These are phyloP conservation scores for Morella rubra DNA, from an alignment of 306 rosid genomes.

Conservation along the genomic window DNA sequence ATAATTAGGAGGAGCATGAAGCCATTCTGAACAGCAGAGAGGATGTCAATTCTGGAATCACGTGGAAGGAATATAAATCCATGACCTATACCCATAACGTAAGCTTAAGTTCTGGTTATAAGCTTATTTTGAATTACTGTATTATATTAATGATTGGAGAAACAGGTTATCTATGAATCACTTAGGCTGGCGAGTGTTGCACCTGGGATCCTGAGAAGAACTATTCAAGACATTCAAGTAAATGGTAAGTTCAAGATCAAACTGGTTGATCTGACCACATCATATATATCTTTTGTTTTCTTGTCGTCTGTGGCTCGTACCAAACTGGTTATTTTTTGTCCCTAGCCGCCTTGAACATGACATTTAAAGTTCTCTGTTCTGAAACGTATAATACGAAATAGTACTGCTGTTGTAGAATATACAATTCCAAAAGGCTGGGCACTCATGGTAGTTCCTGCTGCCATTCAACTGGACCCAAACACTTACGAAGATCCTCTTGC, in stretches of 20 bases:
- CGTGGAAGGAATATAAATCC: background rate
- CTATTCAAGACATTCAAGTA: background rate
- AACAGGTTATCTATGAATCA: background rate
- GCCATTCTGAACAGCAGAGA: background rate
- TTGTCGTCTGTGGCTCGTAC: no score
- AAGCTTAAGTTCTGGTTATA: background rate
- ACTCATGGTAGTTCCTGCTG: conserved; percentile 5
- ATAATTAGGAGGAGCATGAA: background rate
- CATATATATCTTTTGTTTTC: background rate
- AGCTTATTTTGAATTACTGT: background rate
- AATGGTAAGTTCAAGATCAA: background rate
- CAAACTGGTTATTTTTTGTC: no score
- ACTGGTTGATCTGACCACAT: background rate
- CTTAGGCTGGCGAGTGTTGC: conserved; percentile 3
- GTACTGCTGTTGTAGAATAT: background rate
- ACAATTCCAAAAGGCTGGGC: conserved; percentile 8
- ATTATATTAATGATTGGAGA: background rate
- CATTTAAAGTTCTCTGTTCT: background rate
- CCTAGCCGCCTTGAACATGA: background rate
- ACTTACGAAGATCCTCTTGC: conserved; percentile 8
- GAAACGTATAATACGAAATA: background rate
- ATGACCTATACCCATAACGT: background rate
- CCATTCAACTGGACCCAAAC: background rate
- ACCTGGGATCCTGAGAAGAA: conserved; percentile 10
- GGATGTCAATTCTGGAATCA: background rate